Base-by-base conservation (phyloP, 2,329 filamentous ascomycete genomes). In the Trichophyton schoenleinii region DNA sequence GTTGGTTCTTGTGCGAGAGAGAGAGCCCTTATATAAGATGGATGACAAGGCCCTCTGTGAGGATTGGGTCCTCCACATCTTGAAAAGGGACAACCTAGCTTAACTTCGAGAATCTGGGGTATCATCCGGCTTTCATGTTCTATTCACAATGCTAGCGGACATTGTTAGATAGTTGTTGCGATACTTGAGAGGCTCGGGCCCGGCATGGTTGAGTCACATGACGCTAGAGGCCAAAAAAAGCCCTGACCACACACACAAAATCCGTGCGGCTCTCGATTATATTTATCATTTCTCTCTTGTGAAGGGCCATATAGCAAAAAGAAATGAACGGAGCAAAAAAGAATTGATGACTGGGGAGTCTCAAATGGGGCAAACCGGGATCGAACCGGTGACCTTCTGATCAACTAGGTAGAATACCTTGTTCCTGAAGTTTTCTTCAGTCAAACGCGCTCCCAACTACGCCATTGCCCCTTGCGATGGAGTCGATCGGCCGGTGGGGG, bases 361-460 rank as follows among this genome's bases (percentile, higher is more conserved):
- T 28, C 49, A 22, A 57, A 58, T 58, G 55, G 55, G 55, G 55
- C 41, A 58, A 58, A 58, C 55, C 55, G 55, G 55, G 55, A 58
- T 58, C 55, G 55, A 58, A 58, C 55, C 55, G 55, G 55, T 58
- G 55, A 58, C 55, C 55, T 58, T 44, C 41, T 42, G 36, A 58
- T 58, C 44, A 52, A 49, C 55, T 59, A 44, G 41, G 41, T 36
- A 31, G 46, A 55, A 34, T 55, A 55, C 52, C 52, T 55, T 36
- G 52, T 55, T 28, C 28, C 28, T 55, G 52, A 55, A 55, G 28
- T 25, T n/a, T 55, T n/a, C 55, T 58, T 58, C 55, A 58, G 55
- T 58, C 36, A 42, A 44, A 58, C 55, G 36, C 55, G 55, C 55
- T 58, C 55, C 55, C 55, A 58, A 58, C 55, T 58, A 44, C 55